These are phyloP conservation scores for Russula foetens DNA, from an alignment of 768 basidiomycete species.

Conservation along the genomic window DNA sequence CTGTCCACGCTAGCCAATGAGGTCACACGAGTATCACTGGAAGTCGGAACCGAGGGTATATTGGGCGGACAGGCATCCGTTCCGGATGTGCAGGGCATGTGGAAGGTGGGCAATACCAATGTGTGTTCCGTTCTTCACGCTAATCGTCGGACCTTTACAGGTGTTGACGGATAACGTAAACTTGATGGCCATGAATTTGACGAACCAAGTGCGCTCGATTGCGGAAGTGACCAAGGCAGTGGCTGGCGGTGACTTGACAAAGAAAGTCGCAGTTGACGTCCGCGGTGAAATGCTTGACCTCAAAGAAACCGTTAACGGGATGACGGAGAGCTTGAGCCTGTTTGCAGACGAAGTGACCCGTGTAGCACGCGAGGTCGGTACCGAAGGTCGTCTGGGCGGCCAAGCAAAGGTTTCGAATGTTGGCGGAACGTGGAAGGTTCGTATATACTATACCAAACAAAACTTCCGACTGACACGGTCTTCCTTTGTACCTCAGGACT, in stretches of 20 bases:
- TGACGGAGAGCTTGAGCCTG: conserved; percentile 82
- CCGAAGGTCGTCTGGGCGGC: conserved; percentile 90
- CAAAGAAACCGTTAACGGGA: conserved; percentile 90
- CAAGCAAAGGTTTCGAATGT: conserved; percentile 92
- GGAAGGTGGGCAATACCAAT: conserved; percentile 59
- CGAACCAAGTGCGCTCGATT: conserved; percentile 87
- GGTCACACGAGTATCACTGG: conserved; percentile 86
- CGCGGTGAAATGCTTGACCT: conserved; percentile 86
- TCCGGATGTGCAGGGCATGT: conserved; percentile 89
- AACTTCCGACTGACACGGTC: not conserved
- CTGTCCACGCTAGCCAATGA: conserved; percentile 67
- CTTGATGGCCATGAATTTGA: conserved; percentile 84
- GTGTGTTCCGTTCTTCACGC: not conserved
- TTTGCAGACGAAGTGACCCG: conserved; percentile 80
- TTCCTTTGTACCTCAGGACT: conserved; percentile 38
- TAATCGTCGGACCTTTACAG: conserved; percentile 21
- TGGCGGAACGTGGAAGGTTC: conserved; percentile 88
- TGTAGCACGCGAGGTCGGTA: conserved; percentile 95
- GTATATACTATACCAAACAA: not conserved
- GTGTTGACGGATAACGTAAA: conserved; percentile 76
- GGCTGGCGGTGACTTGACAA: conserved; percentile 85
- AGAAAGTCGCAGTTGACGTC: conserved; percentile 88
- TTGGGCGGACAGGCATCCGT: conserved; percentile 90
- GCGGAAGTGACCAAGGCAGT: conserved; percentile 95
- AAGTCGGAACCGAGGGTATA: conserved; percentile 89